A percentile compares a stretch with the other conserved stretches of the same genome.
Evolutionary conservation across 2,329 filamentous ascomycete genomes (phyloP).

Genomic region (Penicillium polonicum): DNA sequence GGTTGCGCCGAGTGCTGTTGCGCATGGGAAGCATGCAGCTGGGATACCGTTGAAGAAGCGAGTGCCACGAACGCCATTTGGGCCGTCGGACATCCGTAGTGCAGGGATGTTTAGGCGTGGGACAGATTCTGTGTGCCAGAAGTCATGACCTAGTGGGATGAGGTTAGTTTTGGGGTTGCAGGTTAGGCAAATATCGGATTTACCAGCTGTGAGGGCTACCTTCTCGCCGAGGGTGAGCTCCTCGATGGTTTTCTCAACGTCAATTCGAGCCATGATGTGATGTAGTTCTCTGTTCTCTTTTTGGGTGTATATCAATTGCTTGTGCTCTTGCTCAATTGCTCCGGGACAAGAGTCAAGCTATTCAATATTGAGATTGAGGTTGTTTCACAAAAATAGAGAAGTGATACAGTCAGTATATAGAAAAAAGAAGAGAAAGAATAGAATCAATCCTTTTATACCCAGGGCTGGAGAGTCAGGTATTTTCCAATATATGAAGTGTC

Average conservation of each 20-base stretch:
- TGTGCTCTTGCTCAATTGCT: not conserved
- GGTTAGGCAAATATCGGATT: conserved; percentile 15
- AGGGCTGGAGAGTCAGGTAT: not conserved
- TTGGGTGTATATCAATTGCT: not conserved
- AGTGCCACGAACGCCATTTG: conserved; percentile 67
- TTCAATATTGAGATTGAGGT: not conserved
- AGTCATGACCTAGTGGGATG: conserved; percentile 49
- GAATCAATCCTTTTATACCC: not conserved
- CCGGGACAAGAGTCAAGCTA: not conserved
- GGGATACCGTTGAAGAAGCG: conserved; percentile 66
- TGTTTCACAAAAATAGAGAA: not conserved
- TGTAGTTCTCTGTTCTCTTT: not conserved
- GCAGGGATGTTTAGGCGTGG: conserved; percentile 62
- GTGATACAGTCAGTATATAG: not conserved
- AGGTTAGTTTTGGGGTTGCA: not conserved
- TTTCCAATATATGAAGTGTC: not conserved
- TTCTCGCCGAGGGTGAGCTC: conserved; percentile 59
- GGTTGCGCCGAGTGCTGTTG: conserved; percentile 73
- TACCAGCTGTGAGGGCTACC: conserved; percentile 45
- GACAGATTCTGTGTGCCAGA: conserved; percentile 68
- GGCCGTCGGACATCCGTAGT: conserved; percentile 67
- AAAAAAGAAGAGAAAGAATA: not conserved
- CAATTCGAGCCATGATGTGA: conserved; percentile 34
- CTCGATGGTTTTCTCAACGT: conserved; percentile 52
- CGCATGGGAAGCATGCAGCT: conserved; percentile 76